phyloP scores from a whole-genome alignment of 2,329 filamentous ascomycete species.

The Pseudogymnoascus sp. region DNA sequence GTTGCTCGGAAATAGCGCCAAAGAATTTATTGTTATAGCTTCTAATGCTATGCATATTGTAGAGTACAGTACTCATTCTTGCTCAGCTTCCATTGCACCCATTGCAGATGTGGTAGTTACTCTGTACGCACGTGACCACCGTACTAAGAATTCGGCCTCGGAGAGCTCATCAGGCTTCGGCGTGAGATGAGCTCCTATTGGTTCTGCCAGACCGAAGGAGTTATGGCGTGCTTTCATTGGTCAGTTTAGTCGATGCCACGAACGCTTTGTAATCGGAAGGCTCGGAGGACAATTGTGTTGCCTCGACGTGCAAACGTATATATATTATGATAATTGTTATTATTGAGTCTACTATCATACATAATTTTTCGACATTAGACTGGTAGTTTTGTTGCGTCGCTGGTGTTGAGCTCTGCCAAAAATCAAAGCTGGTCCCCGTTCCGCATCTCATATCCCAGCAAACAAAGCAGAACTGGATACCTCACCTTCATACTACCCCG shows the following conservation, averaged over 20 bases:
- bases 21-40: neutral
- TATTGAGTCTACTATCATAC: neutral
- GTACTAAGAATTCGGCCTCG: neutral
- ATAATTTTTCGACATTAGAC: neutral
- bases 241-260: neutral
- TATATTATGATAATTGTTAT: neutral
- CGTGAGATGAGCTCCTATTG: neutral
- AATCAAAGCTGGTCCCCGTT: neutral
- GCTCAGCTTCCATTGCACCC: neutral
- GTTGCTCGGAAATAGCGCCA: neutral
- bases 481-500: neutral
- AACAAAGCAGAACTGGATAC: neutral
- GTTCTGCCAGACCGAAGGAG: neutral
- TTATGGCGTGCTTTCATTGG: neutral
- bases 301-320: neutral
- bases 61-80: neutral
- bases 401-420: neutral
- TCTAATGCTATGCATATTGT: neutral
- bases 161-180: neutral
- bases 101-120: neutral
- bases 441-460: neutral
- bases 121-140: neutral
- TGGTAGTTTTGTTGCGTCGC: neutral
- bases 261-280: slow-evolving; percentile 6
- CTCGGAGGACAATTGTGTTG: neutral